Evolutionary conservation across 2,329 filamentous ascomycete species (phyloP), one percentile per base, ranked within the genome.

Genomic region (Westerdykella ornata): DNA sequence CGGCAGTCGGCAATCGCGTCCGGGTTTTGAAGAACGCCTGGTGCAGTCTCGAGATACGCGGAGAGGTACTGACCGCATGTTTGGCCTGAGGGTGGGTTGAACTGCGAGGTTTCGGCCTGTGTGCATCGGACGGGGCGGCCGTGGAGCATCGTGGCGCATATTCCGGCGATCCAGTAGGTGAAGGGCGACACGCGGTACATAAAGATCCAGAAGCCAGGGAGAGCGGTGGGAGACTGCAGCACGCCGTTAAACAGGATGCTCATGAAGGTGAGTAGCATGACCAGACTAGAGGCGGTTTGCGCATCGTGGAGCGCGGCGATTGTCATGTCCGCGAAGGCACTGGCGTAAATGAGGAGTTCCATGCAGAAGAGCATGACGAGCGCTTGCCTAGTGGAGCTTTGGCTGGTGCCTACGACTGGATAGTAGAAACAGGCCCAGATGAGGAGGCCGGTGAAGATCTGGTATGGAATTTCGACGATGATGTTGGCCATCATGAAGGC

Each of bases 371-470:
- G 67, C 30, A 86, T 73, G 49, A 86, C 79, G 1, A 87, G 67
- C 22, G 22, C 22, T 26, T 26, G 22, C 22, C 22, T 4, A 26
- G 22, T 26, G 4, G 22, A 26, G 22, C 22, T 26, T 36, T 71
- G 67, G 14, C 59, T 49, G 13, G 61, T 56, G 8, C 67, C 67
- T 13, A 59, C 86, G 41, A 94, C 78, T 1, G 88, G 86, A 61
- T 89, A 95, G 72, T 94, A 95, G 78, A 85, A 90, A 62, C 75
- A 81, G 57, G 87, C 74, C 72, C 74, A 94, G 70, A 89, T 82
- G 49, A 94, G 68, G n/a, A 82, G 74, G 3, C 80, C 78, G 74
- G 85, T 82, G 33, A 92, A 66, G 0, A 81, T 76, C 60, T 94
- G 88, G 82, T 85, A 95, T 0, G 88, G 86, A 2, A 95, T 70